Evolutionary conservation across 345 rosid genomes (phyloP).

Genomic region (Melaleuca alternifolia): DNA sequence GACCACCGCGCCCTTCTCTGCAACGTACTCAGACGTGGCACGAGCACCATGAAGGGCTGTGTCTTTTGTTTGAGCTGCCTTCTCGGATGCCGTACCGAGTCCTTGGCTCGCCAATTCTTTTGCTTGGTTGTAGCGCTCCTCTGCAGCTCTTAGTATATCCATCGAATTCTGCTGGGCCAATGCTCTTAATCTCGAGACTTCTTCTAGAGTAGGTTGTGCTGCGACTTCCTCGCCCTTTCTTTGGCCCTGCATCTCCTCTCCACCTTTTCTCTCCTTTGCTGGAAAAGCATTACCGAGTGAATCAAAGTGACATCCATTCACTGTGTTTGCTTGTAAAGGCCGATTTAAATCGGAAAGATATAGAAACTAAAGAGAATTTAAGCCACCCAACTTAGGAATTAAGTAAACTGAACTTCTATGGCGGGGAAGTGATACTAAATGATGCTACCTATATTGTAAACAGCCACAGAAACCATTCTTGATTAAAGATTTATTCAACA

Average conservation of each 20-base stretch:
- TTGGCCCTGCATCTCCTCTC: not conserved
- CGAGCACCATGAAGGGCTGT: slow-evolving; percentile 15
- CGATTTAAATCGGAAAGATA: not conserved
- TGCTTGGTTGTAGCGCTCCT: slow-evolving; percentile 40
- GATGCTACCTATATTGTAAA: not conserved
- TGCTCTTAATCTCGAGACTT: slow-evolving; percentile 30
- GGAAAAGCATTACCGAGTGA: not conserved
- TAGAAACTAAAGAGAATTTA: not conserved
- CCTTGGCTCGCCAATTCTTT: slow-evolving; percentile 16
- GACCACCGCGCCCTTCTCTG: slow-evolving; percentile 25
- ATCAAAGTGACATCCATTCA: not conserved
- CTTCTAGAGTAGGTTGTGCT: slow-evolving; percentile 25
- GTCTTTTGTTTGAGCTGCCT: slow-evolving; percentile 25
- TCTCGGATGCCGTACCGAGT: not conserved
- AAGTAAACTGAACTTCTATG: not conserved
- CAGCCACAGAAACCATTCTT: not conserved
- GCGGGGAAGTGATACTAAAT: not conserved
- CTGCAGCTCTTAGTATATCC: slow-evolving; percentile 33
- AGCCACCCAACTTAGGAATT: not conserved
- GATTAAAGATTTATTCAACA: not conserved
- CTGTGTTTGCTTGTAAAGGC: not conserved
- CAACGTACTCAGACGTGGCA: slow-evolving; percentile 7
- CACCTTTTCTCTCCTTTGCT: not conserved
- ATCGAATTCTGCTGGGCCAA: slow-evolving; percentile 44
- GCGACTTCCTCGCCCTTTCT: slow-evolving; percentile 5